These are phyloP conservation scores for Thermochaetoides dissita DNA, from an alignment of 2,329 filamentous ascomycete genomes.

Conservation along the genomic window DNA sequence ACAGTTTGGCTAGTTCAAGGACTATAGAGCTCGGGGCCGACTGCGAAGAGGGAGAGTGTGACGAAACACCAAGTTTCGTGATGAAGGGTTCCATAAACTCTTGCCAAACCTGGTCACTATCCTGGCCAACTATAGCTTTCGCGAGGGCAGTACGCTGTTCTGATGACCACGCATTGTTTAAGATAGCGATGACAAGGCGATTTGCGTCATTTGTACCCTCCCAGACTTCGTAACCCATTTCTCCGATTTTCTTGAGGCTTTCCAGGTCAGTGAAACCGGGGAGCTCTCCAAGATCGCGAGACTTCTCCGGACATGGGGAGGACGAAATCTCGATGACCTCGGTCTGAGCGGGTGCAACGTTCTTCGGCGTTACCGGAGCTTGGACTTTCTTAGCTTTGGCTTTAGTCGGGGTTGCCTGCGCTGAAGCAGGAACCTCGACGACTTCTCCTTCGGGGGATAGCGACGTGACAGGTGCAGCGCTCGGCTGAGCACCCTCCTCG, in stretches of 20 bases:
- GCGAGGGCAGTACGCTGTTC: too few relatives aligned
- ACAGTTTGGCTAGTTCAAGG: slow-evolving; percentile 12
- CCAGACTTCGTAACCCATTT: slow-evolving; percentile 14
- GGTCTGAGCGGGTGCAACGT: neutral
- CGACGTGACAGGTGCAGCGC: too few relatives aligned
- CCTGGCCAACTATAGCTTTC: neutral
- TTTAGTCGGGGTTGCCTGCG: neutral
- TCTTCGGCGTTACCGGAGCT: neutral
- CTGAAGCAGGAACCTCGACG: neutral
- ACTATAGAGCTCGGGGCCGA: neutral
- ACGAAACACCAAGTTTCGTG: neutral
- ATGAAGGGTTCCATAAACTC: slow-evolving; percentile 15
- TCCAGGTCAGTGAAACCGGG: slow-evolving; percentile 7
- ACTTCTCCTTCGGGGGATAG: neutral
- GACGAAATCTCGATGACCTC: slow-evolving; percentile 8
- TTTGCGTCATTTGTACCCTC: slow-evolving; percentile 11
- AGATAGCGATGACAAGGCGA: slow-evolving; percentile 10
- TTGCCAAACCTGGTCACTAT: slow-evolving; percentile 16
- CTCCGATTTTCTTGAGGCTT: slow-evolving; percentile 7
- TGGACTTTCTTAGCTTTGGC: slow-evolving; percentile 4
- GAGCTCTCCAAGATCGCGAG: neutral
- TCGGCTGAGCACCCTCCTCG: too few relatives aligned
- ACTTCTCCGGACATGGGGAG: slow-evolving; percentile 2
- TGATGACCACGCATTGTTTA: too few relatives aligned
- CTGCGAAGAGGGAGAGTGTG: too few relatives aligned